phyloP scores from a whole-genome alignment of 2,329 filamentous ascomycete species.

The Trichoderma asperellum region DNA sequence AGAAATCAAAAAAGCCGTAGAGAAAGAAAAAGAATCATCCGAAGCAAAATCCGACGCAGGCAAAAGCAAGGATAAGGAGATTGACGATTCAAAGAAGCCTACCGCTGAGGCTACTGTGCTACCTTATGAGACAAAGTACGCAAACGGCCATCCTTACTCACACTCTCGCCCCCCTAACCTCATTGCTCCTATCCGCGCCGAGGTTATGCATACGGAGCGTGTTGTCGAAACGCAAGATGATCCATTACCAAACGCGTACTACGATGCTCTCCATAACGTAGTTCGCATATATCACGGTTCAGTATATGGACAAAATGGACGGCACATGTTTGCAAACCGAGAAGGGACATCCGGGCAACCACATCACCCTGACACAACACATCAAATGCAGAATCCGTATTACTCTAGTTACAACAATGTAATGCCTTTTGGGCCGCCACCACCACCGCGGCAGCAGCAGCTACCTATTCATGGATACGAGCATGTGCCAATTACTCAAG shows the following conservation, averaged over 20 bases:
- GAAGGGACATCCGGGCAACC: slow-evolving; percentile 39
- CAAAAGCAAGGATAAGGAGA: slow-evolving; percentile 3
- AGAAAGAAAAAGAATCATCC: slow-evolving; percentile 11
- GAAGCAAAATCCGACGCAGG: neutral
- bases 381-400: slow-evolving; percentile 50
- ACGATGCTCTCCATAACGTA: slow-evolving; percentile 56
- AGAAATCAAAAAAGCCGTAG: neutral
- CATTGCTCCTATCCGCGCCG: slow-evolving; percentile 52
- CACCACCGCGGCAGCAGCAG: neutral
- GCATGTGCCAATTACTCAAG: slow-evolving; percentile 41
- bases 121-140: slow-evolving; percentile 4
- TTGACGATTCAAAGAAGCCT: slow-evolving; percentile 14
- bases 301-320: slow-evolving; percentile 53
- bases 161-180: slow-evolving; percentile 48
- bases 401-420: slow-evolving; percentile 45
- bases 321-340: slow-evolving; percentile 53
- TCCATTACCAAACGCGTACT: slow-evolving; percentile 63
- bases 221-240: slow-evolving; percentile 57
- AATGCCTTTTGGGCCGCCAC: slow-evolving; percentile 29
- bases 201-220: slow-evolving; percentile 60
- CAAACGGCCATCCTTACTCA: slow-evolving; percentile 38
- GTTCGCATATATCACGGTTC: slow-evolving; percentile 62
- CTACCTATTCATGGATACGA: slow-evolving; percentile 31
- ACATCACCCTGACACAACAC: slow-evolving; percentile 49
- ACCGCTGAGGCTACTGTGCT: neutral